These are phyloP conservation scores for Cladosporium sp. DNA, from an alignment of 2,329 filamentous ascomycete genomes.

Conservation along the genomic window DNA sequence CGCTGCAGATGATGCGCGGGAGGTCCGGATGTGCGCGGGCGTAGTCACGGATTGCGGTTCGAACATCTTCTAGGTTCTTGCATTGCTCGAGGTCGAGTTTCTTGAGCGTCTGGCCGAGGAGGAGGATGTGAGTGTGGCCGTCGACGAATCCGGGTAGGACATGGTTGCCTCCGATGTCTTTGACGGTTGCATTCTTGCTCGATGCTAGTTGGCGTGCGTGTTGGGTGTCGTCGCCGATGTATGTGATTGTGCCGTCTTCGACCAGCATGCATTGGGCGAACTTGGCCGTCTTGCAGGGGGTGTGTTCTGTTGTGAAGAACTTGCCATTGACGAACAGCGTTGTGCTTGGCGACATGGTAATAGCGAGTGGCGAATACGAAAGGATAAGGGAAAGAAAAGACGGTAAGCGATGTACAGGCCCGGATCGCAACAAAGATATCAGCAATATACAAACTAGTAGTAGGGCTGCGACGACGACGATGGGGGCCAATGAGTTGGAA, in stretches of 20 bases:
- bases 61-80: slow-evolving; percentile 52
- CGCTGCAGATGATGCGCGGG: slow-evolving; percentile 52
- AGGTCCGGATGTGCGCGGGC: slow-evolving; percentile 50
- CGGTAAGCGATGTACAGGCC: background rate
- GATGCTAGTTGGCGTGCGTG: slow-evolving; percentile 29
- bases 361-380: slow-evolving; percentile 1
- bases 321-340: slow-evolving; percentile 19
- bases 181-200: slow-evolving; percentile 24
- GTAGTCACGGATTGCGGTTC: slow-evolving; percentile 42
- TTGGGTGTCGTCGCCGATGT: slow-evolving; percentile 40
- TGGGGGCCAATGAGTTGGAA: background rate
- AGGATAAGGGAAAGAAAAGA: background rate
- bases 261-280: slow-evolving; percentile 43
- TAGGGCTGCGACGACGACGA: background rate
- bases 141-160: slow-evolving; percentile 59
- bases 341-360: background rate
- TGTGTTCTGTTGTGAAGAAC: slow-evolving; percentile 18
- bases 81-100: slow-evolving; percentile 53
- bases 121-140: slow-evolving; percentile 59
- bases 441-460: background rate
- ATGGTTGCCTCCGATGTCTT: slow-evolving; percentile 40
- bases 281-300: slow-evolving; percentile 14
- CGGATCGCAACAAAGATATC: background rate
- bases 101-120: slow-evolving; percentile 55
- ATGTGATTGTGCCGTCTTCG: slow-evolving; percentile 42